Conservation (phyloP, 129 eudicot genomes). For the Dittrichia graveolens region DNA sequence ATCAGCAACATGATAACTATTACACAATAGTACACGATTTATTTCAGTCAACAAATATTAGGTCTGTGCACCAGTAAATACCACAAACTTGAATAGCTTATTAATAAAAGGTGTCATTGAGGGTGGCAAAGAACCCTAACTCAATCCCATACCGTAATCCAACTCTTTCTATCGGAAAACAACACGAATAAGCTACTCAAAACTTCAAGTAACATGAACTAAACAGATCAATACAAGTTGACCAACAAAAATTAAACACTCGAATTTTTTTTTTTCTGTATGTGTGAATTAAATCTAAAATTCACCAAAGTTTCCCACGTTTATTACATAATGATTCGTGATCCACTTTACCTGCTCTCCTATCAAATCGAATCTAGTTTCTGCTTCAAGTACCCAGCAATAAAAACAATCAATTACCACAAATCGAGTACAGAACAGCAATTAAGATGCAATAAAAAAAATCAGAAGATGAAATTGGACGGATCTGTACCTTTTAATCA, state of each 20-base stretch:
- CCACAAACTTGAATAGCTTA: conserved; percentile 4
- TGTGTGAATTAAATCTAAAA: not conserved
- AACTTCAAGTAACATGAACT: conserved; percentile 22
- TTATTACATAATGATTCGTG: conserved; percentile 3
- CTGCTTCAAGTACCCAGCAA: too few species aligned
- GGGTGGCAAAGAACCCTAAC: conserved; percentile 14
- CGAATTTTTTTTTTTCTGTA: not conserved
- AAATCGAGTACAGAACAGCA: not conserved
- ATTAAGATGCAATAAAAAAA: not conserved
- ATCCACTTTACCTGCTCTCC: not conserved
- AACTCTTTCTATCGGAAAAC: not conserved
- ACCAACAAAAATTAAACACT: conserved; percentile 10
- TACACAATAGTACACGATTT: not conserved
- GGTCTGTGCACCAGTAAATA: not conserved
- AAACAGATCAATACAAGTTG: not conserved
- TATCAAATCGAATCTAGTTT: not conserved
- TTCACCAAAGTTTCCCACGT: not conserved
- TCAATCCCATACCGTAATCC: not conserved
- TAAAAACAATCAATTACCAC: not conserved
- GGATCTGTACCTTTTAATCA: conserved; percentile 11
- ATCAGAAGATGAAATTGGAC: not conserved
- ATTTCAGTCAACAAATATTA: not conserved
- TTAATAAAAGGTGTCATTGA: not conserved
- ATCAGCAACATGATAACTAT: conserved; percentile 9
- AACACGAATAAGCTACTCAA: conserved; percentile 12